Evolutionary conservation across 768 basidiomycete species (phyloP).

Genomic region (Gloeopeniophorella convolvens): DNA sequence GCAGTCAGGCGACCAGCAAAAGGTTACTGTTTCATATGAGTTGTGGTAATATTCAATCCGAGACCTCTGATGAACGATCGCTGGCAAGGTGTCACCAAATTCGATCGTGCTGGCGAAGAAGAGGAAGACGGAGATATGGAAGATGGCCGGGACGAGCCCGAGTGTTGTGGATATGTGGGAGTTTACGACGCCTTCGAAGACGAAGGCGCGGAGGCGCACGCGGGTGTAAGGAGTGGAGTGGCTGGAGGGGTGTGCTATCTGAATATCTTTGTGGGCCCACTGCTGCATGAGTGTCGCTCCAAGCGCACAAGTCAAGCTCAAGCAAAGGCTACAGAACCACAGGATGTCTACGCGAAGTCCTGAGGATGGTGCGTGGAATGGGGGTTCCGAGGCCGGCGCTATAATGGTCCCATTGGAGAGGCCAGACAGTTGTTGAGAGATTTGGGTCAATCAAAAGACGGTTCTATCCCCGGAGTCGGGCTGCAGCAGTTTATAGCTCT

Average conservation of each 20-base stretch:
- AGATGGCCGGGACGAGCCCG: not conserved
- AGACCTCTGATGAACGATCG: too few relatives aligned
- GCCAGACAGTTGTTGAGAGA: not conserved
- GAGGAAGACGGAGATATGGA: constrained; percentile 11
- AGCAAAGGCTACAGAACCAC: constrained; percentile 18
- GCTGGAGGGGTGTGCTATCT: constrained; percentile 3
- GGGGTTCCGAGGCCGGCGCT: not conserved
- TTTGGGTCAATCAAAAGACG: not conserved
- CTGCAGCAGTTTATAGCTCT: constrained; percentile 10
- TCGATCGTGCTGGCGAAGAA: constrained; percentile 7
- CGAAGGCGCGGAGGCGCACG: constrained; percentile 13
- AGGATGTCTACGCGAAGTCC: constrained; percentile 14
- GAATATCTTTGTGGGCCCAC: constrained; percentile 18
- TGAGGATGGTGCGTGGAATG: not conserved
- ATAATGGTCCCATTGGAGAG: not conserved
- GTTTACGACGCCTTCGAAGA: constrained; percentile 8
- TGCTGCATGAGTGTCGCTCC: constrained; percentile 18
- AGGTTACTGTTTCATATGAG: too few relatives aligned
- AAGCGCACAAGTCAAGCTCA: constrained; percentile 14
- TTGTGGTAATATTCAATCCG: too few relatives aligned
- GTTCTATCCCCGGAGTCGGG: not conserved
- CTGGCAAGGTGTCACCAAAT: too few relatives aligned
- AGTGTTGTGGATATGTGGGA: not conserved
- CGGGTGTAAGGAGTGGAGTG: constrained; percentile 6
- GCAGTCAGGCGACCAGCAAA: too few relatives aligned